A percentile compares a stretch with the other conserved stretches of the same genome.
Evolutionary conservation across 2,329 filamentous ascomycete genomes (phyloP).

Genomic region (Ceratocystis harringtonii): DNA sequence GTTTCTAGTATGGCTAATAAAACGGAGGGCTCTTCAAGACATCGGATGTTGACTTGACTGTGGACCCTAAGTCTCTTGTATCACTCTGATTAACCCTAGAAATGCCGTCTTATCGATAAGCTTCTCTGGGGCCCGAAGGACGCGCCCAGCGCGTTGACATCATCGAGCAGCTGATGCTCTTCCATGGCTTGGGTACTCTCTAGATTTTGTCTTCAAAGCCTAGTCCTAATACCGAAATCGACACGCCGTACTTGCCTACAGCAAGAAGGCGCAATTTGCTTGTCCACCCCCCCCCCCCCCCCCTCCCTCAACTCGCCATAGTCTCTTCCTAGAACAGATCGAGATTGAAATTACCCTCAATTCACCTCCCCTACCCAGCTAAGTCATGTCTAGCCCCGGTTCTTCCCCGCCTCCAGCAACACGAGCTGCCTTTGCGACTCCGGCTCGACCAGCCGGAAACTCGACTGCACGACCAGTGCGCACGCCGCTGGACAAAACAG

Average conservation of each 20-base stretch:
- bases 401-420: constrained; percentile 9
- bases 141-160: not conserved
- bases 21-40: not conserved
- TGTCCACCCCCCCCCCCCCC: too few relatives aligned
- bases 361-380: not conserved
- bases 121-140: not conserved
- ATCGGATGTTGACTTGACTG: not conserved
- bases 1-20: not conserved
- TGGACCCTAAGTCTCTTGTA: not conserved
- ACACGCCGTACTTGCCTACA: too few relatives aligned
- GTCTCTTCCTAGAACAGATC: not conserved
- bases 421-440: constrained; percentile 14
- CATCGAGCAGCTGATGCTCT: not conserved
- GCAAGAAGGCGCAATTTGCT: too few relatives aligned
- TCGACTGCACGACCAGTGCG: constrained; percentile 24
- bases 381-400: constrained; percentile 9
- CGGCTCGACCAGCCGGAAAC: constrained; percentile 21
- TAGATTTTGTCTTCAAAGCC: too few relatives aligned
- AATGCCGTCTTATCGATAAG: not conserved
- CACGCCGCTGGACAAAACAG: constrained; percentile 29
- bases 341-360: not conserved
- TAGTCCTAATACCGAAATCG: too few relatives aligned
- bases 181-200: too few relatives aligned
- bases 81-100: not conserved
- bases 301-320: not conserved